Evolutionary conservation across 2,329 filamentous ascomycete genomes (phyloP), one percentile per base, ranked within the genome.

Genomic region (Aureobasidium leucospermi): DNA sequence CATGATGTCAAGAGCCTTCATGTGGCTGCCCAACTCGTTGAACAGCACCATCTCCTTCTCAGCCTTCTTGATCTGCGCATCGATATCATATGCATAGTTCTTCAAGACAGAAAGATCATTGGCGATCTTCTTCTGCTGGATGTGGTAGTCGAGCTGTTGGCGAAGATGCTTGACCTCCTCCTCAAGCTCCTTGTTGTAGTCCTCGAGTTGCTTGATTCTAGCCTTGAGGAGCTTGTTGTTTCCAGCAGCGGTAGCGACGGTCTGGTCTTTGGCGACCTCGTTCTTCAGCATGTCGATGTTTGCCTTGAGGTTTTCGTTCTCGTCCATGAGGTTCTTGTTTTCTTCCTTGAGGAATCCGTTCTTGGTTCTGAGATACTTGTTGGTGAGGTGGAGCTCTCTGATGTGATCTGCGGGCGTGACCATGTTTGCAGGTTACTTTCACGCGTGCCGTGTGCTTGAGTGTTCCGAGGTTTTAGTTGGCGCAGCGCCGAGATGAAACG

Each of bases 281-380:
- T 56, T 56, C 8, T 56, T 56, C 29, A 56, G 52, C 52, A 56
- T 45, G 41, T 56, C 52, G 52, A 43, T 36, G 31, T 39, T 56
- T 39, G 36, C 31, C 23, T 7, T 45, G 52, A 56, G 52, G 31
- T 56, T 56, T 39, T 56, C 39, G n/a, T 36, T 45, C 0, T 56
- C 52, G 16, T 36, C 1, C 16, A 28, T 45, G 29, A 56, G 29
- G 16, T 15, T 23, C 15, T n/a, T 31, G n/a, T 36, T 45, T 1
- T 56, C 52, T 10, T 36, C 1, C 16, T 36, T 45, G 29, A 56
- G 29, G 16, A 9, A 15, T 23, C 11, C 41, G 23, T 36, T 46
- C 16, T 56, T 34, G 1, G 32, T 56, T 28, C 8, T 23, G 16
- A 56, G 52, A 16, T 10, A 11, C 10, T 28, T 56, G 41, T 56